Evolutionary conservation across 305 asterid species (phyloP), one percentile per base, ranked within the genome.

Genomic region (Coffea humblotiana): DNA sequence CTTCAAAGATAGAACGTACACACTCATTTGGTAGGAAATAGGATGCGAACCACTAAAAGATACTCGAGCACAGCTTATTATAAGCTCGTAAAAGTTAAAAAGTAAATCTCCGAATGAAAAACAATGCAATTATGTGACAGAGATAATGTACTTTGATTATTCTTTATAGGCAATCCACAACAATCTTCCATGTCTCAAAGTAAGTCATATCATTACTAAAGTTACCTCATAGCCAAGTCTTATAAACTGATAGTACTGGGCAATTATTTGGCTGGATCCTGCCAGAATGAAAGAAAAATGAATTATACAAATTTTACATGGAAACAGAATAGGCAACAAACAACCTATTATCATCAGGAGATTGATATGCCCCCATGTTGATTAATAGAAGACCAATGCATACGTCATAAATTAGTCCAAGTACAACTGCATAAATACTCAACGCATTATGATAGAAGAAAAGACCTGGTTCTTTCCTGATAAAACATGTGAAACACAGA

Each of bases 221-320:
- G 75, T 75, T 71, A 80, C 80, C 83, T 82, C 82, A 66, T 72
- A 82, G 40, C 84, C 84, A 77, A 82, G 84, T 74, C 84, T 71
- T 64, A 77, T 77, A 29, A 82, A 82, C 47, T 82, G 84, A 80
- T 80, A 80, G 48, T 80, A 80, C 71, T 80, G 79, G 70, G 76
- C 83, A 54, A 80, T 80, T 74, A 82, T 82, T 66, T 77, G 75
- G 71, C 82, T 72, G 21, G 82, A 77, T 35, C 84, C 80, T 81
- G 84, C 74, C 64, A 64, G 49, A 49, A 11, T 8, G 37, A 6
- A 74, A 8, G 23, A 72, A 25, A 71, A 19, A 69, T 51, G 25
- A 61, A 35, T 18, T 68, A 51, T 16, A 32, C 21, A 66, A 18
- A 19, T 68, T 52, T 11, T 35, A 65, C 29, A 47, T 43, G 47